A percentile compares a stretch with the other conserved stretches of the same genome.
These are phyloP conservation scores for Candida sojae DNA, from an alignment of 1,139 yeast species.

Conservation along the genomic window DNA sequence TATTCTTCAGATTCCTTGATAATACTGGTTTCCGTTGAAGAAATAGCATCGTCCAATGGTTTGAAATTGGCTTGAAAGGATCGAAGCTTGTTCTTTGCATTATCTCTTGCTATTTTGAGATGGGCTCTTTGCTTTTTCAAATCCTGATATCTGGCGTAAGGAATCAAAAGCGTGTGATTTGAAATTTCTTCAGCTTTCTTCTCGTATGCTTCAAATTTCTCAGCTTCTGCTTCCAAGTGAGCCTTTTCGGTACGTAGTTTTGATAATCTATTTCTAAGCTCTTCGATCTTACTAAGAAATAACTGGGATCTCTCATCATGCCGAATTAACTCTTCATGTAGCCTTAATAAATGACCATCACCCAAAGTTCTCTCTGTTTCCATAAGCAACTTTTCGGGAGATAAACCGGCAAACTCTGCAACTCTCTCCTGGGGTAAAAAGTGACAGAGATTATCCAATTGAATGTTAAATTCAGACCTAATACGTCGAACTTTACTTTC, in stretches of 20 bases:
- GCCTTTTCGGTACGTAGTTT: constrained; percentile 33
- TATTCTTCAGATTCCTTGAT: constrained; percentile 3
- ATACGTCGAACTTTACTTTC: constrained; percentile 49
- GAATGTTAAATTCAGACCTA: constrained; percentile 64
- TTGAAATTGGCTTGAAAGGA: constrained; percentile 27
- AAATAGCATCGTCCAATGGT: constrained; percentile 26
- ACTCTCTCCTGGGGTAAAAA: constrained; percentile 95
- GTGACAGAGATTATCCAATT: constrained; percentile 89
- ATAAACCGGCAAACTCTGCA: constrained; percentile 83
- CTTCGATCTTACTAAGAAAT: constrained; percentile 26
- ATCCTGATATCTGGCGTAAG: constrained; percentile 63
- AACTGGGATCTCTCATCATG: constrained; percentile 45
- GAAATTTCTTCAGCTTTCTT: constrained; percentile 45
- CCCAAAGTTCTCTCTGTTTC: constrained; percentile 87
- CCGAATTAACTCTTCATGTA: constrained; percentile 59
- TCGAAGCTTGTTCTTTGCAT: constrained; percentile 32
- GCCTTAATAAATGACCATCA: constrained; percentile 53
- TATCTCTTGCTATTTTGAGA: constrained; percentile 44
- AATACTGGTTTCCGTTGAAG: constrained; percentile 2
- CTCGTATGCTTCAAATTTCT: constrained; percentile 39
- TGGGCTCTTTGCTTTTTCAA: constrained; percentile 43
- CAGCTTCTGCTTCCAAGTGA: constrained; percentile 39
- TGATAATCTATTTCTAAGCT: constrained; percentile 29
- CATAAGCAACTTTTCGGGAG: constrained; percentile 69
- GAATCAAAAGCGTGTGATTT: constrained; percentile 53